These are phyloP conservation scores for Pisolithus microcarpus DNA, from an alignment of 768 basidiomycete species.

Conservation along the genomic window DNA sequence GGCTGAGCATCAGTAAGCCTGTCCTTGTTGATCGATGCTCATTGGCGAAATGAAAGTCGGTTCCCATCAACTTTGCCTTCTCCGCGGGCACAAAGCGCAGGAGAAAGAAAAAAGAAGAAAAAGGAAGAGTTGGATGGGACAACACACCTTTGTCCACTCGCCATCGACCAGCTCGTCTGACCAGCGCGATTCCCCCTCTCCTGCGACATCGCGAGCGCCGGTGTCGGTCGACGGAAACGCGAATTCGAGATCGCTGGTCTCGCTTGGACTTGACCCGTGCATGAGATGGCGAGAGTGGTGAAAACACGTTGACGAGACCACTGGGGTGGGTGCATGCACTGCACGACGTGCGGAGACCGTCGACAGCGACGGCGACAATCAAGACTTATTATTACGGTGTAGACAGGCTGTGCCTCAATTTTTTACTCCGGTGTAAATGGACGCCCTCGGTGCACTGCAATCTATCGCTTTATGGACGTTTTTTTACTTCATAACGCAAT, in stretches of 20 bases:
- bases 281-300: background rate
- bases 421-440: no score
- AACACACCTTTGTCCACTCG: slow-evolving; percentile 22
- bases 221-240: background rate
- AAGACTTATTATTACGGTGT: background rate
- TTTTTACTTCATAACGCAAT: no score
- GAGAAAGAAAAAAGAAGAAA: background rate
- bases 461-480: no score
- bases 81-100: slow-evolving; percentile 6
- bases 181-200: background rate
- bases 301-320: background rate
- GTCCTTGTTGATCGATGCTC: background rate
- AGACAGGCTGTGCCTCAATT: no score
- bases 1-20: background rate
- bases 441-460: no score
- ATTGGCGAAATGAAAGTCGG: slow-evolving; percentile 1
- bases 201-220: background rate
- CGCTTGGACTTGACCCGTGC: slow-evolving; percentile 1
- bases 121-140: background rate
- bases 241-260: slow-evolving; percentile 4
- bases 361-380: background rate
- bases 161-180: slow-evolving; percentile 7
- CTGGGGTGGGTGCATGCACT: background rate
- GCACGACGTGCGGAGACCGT: background rate
- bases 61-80: slow-evolving; percentile 1